phyloP scores from a whole-genome alignment of 2,329 filamentous ascomycete genomes.

The Ophioceras dolichostomum region DNA sequence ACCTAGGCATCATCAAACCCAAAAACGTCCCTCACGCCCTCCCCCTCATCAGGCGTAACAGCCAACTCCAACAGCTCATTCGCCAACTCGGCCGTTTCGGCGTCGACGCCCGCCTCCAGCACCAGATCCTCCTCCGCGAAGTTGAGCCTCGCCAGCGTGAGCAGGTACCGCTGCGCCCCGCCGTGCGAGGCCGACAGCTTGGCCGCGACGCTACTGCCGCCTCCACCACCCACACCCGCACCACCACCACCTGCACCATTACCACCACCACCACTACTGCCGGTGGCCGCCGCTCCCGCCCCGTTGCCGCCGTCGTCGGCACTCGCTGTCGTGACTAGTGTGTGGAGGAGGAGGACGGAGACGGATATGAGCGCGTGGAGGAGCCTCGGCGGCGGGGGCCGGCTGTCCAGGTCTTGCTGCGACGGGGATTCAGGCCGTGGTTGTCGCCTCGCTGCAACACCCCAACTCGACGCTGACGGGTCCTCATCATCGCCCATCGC shows the following conservation, averaged over 20 bases:
- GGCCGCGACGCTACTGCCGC: slow-evolving; percentile 46
- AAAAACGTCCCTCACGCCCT: slow-evolving; percentile 10
- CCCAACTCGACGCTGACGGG: too few relatives aligned
- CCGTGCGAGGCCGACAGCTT: slow-evolving; percentile 61
- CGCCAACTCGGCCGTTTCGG: slow-evolving; percentile 69
- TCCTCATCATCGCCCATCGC: too few relatives aligned
- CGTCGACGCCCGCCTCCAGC: slow-evolving; percentile 63
- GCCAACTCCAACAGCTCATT: slow-evolving; percentile 70
- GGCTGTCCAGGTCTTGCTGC: too few relatives aligned
- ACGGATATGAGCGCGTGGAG: slow-evolving; percentile 35
- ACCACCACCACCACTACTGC: too few relatives aligned
- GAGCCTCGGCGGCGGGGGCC: slow-evolving; percentile 6
- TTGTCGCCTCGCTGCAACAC: too few relatives aligned
- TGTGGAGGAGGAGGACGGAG: slow-evolving; percentile 36
- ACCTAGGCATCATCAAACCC: not conserved
- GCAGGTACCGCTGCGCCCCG: slow-evolving; percentile 68
- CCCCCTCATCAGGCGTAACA: slow-evolving; percentile 61
- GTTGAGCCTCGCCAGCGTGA: slow-evolving; percentile 70
- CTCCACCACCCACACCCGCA: too few relatives aligned
- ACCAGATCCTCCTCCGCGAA: slow-evolving; percentile 71
- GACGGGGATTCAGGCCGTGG: too few relatives aligned
- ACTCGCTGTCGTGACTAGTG: slow-evolving; percentile 34
- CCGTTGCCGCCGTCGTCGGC: slow-evolving; percentile 15
- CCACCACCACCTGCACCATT: too few relatives aligned
- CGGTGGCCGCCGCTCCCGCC: slow-evolving; percentile 11